Evolutionary conservation across 192 early-diverging fungal genomes (phyloP), one percentile per base, ranked within the genome.

Genomic region (Coemansia umbellata): DNA sequence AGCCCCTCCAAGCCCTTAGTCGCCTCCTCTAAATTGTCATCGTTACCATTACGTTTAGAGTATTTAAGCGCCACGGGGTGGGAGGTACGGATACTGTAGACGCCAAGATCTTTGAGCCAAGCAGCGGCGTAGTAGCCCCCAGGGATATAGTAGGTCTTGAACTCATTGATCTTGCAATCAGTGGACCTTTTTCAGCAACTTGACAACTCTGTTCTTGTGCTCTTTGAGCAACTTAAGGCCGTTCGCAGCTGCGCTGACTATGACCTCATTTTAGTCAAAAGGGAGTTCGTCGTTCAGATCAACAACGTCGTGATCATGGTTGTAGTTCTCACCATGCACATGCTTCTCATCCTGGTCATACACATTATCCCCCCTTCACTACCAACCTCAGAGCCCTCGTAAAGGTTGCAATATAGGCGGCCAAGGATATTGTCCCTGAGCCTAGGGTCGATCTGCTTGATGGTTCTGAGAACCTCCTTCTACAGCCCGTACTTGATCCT

Each of bases 101-200:
- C 50, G 30, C 66, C 74, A 62, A 77, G 63, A 60, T 52, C 59
- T 55, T 65, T 54, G 35, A 77, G 62, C 74, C 74, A 77, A 15
- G 59, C 67, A 53, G 70, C 74, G 18, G 70, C 56, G 40, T 77
- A 77, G 63, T 77, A 47, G 47, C 74, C 67, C 24, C 74, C 74
- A 13, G 74, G 74, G 58, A 77, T 62, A 53, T 66, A 58, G 67
- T 58, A 77, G 43, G 55, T 31, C 74, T 77, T 77, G 74, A 77
- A 77, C 27, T 52, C 54, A 33, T 70, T 68, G 32, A 70, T 70
- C 47, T 61, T 62, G 54, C 40, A 13, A 27, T 68, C 67, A 11
- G 67, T 55, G 39, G n/a, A 59, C 47, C 50, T 70, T 70, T 51
- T 77, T 68, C 35, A 70, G 55, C 47, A 47, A 23, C 17, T 40